phyloP scores from a whole-genome alignment of 2,329 filamentous ascomycete genomes.

The Aspergillus quadrilineatus region DNA sequence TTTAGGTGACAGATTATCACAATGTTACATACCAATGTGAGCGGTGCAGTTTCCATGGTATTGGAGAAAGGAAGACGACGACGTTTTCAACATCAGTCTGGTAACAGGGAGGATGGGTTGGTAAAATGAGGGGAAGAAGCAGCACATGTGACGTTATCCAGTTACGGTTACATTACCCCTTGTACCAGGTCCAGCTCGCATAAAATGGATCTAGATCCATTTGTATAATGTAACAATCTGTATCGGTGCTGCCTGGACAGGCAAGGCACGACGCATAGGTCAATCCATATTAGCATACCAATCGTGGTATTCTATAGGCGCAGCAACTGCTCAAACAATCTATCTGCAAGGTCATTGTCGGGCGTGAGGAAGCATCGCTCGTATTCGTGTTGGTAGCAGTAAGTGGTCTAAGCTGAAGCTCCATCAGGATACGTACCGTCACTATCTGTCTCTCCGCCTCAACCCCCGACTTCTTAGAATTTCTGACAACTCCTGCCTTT shows the following conservation, averaged over 20 bases:
- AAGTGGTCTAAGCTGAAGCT: background rate
- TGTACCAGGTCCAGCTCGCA: background rate
- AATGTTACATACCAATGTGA: constrained; percentile 57
- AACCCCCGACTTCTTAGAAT: background rate
- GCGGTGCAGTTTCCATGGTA: constrained; percentile 67
- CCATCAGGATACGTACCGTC: background rate
- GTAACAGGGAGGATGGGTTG: background rate
- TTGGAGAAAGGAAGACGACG: background rate
- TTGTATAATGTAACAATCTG: background rate
- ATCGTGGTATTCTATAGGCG: too few relatives aligned
- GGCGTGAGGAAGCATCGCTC: background rate
- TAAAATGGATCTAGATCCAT: background rate
- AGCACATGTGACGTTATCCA: constrained; percentile 6
- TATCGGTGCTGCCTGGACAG: constrained; percentile 8
- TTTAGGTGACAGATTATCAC: background rate
- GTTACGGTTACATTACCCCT: constrained; percentile 19
- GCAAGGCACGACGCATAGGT: background rate
- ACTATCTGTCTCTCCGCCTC: background rate
- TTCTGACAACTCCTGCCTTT: background rate
- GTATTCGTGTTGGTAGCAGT: constrained; percentile 3
- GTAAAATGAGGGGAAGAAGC: background rate
- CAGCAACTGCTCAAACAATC: background rate
- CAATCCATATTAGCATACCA: too few relatives aligned
- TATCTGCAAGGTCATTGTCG: background rate
- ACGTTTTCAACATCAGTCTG: background rate